Base-by-base conservation (phyloP, 345 rosid species). In the Adansonia digitata region DNA sequence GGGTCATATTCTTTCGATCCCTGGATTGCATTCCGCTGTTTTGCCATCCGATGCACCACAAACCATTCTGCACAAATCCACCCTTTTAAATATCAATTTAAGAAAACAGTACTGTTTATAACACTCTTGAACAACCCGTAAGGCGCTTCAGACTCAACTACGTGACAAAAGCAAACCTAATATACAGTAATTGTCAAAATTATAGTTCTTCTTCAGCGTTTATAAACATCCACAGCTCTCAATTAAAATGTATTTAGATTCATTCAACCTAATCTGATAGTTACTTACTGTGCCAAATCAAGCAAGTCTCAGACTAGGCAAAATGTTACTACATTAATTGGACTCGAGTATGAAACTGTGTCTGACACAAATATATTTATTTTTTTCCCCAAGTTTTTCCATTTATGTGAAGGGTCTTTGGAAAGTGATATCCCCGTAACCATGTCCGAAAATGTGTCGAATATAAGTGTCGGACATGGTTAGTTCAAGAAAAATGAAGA, bases 1-100 rank as follows among this genome's bases (percentile, higher is more conserved):
- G 94, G n/a, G 98, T 92, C 89, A 92, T 68, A 82, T 94, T 94
- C 86, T 82, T 87, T 79, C 88, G 79, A 73, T 94, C 98, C 78
- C 90, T 88, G 39, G 95, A 88, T 77, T 90, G 94, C 86, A 86
- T 60, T 82, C 94, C 97, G 72, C 98, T 94, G 76, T 92, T 94
- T 87, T 92, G 97, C 98, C 98, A 94, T 63, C 98, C 98, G 77
- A 92, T 85, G 81, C 98, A 94, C 98, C 95, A 92, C 78, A 85
- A 80, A 67, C 93, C 96, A 67, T 89, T 88, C 98, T 92, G 89
- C 74, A n/a, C 59, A n/a, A 72, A 77, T 1, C 31, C 37, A 63
- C 40, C 14, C 20, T 31, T 7, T 11, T 34, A 74, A 74, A 37
- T 65, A 22, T 34, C 61, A 74, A 14, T 53, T 34, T 43, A 72